These are phyloP conservation scores for Pyricularia pennisetigena DNA, from an alignment of 2,329 filamentous ascomycete genomes.

Conservation along the genomic window DNA sequence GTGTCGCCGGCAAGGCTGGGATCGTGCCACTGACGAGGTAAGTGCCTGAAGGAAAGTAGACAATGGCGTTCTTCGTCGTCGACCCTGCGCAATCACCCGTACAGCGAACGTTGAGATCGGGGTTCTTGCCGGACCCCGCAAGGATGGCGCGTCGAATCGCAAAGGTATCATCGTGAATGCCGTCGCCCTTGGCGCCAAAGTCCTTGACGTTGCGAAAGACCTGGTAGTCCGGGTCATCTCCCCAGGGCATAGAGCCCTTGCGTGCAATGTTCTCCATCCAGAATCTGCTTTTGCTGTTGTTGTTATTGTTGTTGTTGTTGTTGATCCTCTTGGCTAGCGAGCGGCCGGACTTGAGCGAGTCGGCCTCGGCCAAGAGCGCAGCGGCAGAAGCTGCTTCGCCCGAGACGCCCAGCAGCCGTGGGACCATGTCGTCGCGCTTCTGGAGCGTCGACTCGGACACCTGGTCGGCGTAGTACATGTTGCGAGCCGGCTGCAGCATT, in stretches of 20 bases:
- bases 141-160: slow-evolving; percentile 5
- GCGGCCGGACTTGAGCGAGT: neutral
- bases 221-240: slow-evolving; percentile 9
- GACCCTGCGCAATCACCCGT: slow-evolving; percentile 4
- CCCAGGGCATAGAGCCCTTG: slow-evolving; percentile 12
- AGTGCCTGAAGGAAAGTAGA: slow-evolving; percentile 5
- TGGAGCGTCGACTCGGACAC: neutral
- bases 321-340: neutral
- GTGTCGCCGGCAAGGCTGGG: slow-evolving; percentile 3
- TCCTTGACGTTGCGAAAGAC: slow-evolving; percentile 5
- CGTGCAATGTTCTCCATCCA: slow-evolving; percentile 5
- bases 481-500: slow-evolving; percentile 1
- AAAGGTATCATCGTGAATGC: slow-evolving; percentile 8
- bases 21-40: slow-evolving; percentile 7
- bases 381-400: neutral
- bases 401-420: neutral
- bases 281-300: neutral
- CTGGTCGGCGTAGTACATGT: slow-evolving; percentile 2
- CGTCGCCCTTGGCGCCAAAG: slow-evolving; percentile 9
- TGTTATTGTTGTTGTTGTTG: neutral
- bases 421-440: neutral
- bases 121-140: neutral
- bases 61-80: slow-evolving; percentile 5
- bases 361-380: slow-evolving; percentile 1
- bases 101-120: neutral